phyloP scores from a whole-genome alignment of 306 rosid genomes.

The Ormosia emarginata region DNA sequence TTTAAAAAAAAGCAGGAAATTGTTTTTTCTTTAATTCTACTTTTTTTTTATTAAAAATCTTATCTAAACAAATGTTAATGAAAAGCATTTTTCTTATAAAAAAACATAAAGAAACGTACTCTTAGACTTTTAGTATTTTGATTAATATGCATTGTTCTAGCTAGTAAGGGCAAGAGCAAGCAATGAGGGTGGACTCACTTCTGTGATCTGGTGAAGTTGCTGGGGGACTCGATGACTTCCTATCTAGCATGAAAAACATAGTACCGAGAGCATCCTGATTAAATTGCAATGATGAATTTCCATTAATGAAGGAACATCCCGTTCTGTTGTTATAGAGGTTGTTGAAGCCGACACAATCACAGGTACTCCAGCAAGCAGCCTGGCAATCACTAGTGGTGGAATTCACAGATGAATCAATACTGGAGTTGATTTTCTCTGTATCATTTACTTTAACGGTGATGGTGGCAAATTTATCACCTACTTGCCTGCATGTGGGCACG shows the following conservation, averaged over 20 bases:
- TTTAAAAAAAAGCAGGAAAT: no score
- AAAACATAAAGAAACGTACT: no score
- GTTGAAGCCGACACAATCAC: slow-evolving; percentile 1
- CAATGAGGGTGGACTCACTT: background rate
- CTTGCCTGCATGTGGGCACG: background rate
- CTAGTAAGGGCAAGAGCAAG: background rate
- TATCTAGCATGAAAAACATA: background rate
- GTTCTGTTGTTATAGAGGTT: background rate
- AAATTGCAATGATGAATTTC: no score
- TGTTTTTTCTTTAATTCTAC: no score
- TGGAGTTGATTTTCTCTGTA: background rate
- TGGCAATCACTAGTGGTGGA: background rate
- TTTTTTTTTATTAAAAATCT: no score
- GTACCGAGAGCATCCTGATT: no score
- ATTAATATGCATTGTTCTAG: no score
- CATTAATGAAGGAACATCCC: background rate
- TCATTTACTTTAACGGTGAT: no score
- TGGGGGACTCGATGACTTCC: background rate
- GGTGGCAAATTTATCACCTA: background rate
- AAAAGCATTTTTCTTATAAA: no score
- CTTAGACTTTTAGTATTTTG: no score
- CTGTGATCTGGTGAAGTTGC: no score
- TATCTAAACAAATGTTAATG: no score
- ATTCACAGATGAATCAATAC: background rate
- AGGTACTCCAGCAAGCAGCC: background rate